Evolutionary conservation across 306 rosid species (phyloP).

Genomic region (Urtica urens): DNA sequence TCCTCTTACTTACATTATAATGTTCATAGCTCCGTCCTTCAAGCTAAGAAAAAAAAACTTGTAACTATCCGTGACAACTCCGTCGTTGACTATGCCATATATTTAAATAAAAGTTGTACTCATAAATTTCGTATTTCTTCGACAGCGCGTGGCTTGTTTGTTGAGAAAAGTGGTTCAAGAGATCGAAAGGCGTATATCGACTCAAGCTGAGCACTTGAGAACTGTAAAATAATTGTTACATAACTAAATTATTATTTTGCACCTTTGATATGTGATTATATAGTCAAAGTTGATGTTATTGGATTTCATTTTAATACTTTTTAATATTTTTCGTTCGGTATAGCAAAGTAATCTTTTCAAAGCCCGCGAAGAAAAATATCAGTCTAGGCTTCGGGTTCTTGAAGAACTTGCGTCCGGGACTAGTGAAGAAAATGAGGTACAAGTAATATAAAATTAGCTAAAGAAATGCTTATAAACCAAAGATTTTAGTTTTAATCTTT

Average conservation of each 20-base stretch:
- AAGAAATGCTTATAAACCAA: too few relatives aligned
- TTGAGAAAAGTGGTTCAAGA: constrained; percentile 83
- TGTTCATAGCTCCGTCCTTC: too few relatives aligned
- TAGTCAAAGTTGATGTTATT: too few relatives aligned
- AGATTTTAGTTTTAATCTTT: constrained; percentile 1
- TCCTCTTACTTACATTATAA: too few relatives aligned
- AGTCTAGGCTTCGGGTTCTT: constrained; percentile 66
- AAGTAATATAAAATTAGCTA: too few relatives aligned
- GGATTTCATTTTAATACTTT: too few relatives aligned
- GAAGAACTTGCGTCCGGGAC: constrained; percentile 70
- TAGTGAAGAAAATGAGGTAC: constrained; percentile 52
- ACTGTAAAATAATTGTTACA: constrained; percentile 48
- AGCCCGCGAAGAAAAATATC: constrained; percentile 82
- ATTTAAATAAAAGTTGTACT: too few relatives aligned
- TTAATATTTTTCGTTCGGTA: neutral
- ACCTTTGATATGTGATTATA: too few relatives aligned
- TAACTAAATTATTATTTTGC: too few relatives aligned
- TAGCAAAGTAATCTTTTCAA: constrained; percentile 84
- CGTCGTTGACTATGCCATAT: too few relatives aligned
- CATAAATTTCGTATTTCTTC: constrained; percentile 13
- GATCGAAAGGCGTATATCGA: constrained; percentile 82
- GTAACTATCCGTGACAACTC: too few relatives aligned
- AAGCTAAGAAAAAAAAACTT: too few relatives aligned
- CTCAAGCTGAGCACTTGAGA: constrained; percentile 71
- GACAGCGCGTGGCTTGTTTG: constrained; percentile 73